A percentile compares a stretch with the other conserved stretches of the same genome.
Evolutionary conservation across 176 grass and related monocot genomes (phyloP).

Genomic region (Eleusine indica): DNA sequence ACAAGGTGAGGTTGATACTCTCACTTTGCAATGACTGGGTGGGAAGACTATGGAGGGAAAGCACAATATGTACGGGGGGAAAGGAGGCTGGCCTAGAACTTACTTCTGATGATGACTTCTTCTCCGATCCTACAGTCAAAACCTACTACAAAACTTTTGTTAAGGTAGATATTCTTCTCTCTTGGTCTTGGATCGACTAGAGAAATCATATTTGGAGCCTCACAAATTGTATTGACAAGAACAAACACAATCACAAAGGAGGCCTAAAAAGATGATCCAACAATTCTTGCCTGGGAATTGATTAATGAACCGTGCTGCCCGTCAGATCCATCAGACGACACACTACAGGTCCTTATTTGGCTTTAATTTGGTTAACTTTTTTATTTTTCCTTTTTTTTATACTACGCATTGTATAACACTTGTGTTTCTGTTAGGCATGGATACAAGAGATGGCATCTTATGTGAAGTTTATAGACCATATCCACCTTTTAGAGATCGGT

Average conservation of each 20-base stretch:
- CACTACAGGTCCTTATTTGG: constrained; percentile 56
- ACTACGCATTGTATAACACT: constrained; percentile 11
- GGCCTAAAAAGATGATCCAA: constrained; percentile 78
- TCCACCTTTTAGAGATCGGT: constrained; percentile 64
- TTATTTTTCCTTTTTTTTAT: background rate
- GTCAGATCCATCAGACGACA: constrained; percentile 79
- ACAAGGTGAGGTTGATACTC: constrained; percentile 53
- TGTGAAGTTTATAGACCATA: constrained; percentile 70
- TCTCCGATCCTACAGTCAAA: constrained; percentile 65
- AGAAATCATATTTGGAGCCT: background rate
- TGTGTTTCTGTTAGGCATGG: constrained; percentile 58
- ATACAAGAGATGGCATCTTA: constrained; percentile 82
- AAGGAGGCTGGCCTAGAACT: constrained; percentile 57
- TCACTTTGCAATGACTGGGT: constrained; percentile 73
- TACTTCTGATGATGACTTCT: constrained; percentile 73
- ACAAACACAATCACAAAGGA: constrained; percentile 71
- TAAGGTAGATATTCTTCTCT: constrained; percentile 45
- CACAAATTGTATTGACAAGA: constrained; percentile 56
- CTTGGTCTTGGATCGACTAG: background rate
- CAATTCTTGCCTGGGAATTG: constrained; percentile 83
- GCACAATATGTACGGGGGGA: constrained; percentile 72
- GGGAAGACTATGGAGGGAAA: constrained; percentile 81
- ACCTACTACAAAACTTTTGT: constrained; percentile 86
- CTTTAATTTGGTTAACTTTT: constrained; percentile 4
- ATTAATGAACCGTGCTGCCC: constrained; percentile 85